Evolutionary conservation across 1,139 yeast species (phyloP), one percentile per base, ranked within the genome.

Genomic region (Scheffersomyces insectosa): DNA sequence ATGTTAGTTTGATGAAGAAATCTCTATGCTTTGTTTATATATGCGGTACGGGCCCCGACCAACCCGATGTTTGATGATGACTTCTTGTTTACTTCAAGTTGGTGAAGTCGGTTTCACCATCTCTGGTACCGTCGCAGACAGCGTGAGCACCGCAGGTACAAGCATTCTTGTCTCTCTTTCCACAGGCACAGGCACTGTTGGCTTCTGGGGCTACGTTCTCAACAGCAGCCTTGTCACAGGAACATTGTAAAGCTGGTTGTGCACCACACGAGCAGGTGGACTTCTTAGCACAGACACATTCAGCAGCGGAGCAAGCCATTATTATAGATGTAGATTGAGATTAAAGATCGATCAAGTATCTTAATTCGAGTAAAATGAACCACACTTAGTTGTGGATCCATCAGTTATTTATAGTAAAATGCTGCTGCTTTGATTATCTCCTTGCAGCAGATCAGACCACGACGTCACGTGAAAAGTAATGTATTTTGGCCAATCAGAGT

Each of bases 241-340:
- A 64, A 50, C 80, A 75, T 47, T 72, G 55, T 55, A 72, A 65
- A 41, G 79, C 79, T 33, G 79, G 76, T 51, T 65, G 62, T 45
- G 70, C 68, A 25, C 80, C 80, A 63, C 80, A 75, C 14, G 79
- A 72, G 53, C 80, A 75, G 48, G 77, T 72, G 50, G 80, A 71
- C 52, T 72, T 72, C 46, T 70, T 56, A 50, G 80, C 79, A 57
- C 80, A 75, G 47, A 72, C 68, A 56, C 80, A 75, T 48, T 65
- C 64, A 55, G 70, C 52, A 59, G 75, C 70, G 49, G 76, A 62
- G 53, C 79, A 75, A 50, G 66, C 64, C 78, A 73, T 72, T 50
- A 9, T 56, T 14, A n/a, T 42, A 37, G 20, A 29, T 38, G 38
- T 9, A 10, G 23, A 29, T 25, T 1, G 31, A 16, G 15, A 23